A percentile compares a stretch with the other conserved stretches of the same genome.
Conservation (phyloP, 345 rosid genomes). For the Aurinia saxatilis region DNA sequence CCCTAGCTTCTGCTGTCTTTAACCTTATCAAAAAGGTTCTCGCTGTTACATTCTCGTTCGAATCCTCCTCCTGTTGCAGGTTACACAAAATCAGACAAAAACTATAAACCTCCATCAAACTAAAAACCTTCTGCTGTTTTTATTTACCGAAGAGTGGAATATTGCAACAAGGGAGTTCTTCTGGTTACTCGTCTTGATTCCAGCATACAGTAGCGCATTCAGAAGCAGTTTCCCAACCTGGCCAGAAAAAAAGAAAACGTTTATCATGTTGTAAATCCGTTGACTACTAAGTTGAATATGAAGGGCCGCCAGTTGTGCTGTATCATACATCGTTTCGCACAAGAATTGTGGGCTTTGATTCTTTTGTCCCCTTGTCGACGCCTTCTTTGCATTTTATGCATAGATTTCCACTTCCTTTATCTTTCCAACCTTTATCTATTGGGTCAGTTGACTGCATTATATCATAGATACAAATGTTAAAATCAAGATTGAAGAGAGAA, state of each 20-base stretch:
- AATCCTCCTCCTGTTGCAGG: conserved; percentile 56
- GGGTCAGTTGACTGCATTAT: conserved; percentile 62
- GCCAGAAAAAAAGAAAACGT: not conserved
- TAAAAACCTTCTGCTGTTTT: not conserved
- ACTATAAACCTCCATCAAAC: not conserved
- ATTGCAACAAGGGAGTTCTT: conserved; percentile 86
- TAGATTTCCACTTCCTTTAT: conserved; percentile 90
- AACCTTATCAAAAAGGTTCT: conserved; percentile 79
- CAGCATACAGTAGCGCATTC: conserved; percentile 79
- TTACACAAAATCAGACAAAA: not conserved
- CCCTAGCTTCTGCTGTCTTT: conserved; percentile 68
- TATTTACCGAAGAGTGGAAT: conserved; percentile 78
- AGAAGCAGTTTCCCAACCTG: conserved; percentile 87
- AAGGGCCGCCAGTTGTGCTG: not conserved
- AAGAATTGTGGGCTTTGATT: conserved; percentile 76
- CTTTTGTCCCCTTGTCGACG: conserved; percentile 70
- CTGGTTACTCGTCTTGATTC: conserved; percentile 71
- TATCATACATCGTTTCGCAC: conserved; percentile 79
- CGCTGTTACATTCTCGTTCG: conserved; percentile 39
- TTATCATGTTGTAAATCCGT: not conserved
- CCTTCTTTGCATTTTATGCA: conserved; percentile 87
- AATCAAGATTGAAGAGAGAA: not conserved
- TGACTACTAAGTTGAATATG: not conserved
- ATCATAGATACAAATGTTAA: not conserved
- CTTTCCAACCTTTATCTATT: conserved; percentile 91